Evolutionary conservation across 2,329 filamentous ascomycete species (phyloP), one percentile per base, ranked within the genome.

Genomic region (Sphaerulina vaccinii): DNA sequence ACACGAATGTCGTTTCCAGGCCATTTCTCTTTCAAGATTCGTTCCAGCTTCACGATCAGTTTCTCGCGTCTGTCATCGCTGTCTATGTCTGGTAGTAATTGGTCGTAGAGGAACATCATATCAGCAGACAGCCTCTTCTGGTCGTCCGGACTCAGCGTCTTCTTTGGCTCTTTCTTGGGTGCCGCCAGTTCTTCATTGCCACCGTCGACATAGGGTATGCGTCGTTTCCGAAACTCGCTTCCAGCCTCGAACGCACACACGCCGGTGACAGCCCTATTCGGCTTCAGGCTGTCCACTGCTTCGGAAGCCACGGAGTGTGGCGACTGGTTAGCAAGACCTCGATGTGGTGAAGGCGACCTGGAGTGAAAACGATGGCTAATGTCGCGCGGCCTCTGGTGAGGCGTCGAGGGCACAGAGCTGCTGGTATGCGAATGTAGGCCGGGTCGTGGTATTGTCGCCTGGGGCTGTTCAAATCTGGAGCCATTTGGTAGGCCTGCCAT

Each of bases 261-360:
- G 79, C 54, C 80, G 76, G 63, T 60, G 19, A 50, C 43, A 33
- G 46, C 33, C 22, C 46, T 41, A 29, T 35, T 54, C 23, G 51
- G 43, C 21, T 44, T 47, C 27, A 50, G 51, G 36, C 37, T 23
- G 58, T 87, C 84, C 65, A 89, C 91, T 19, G 89, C 88, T 71
- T 96, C 92, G 40, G 90, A 95, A 64, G 92, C 91, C 15, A 88
- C 88, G 3, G 92, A 96, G 54, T 88, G 85, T 33, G 92, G 93
- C 11, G 92, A 96, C 62, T 91, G 88, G 70, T 85, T 89, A 59
- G 83, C 84, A 42, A 83, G 78, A 46, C 85, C 75, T 49, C 76
- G 83, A 62, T 82, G 87, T 32, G 92, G 91, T 13, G 91, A 96
- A 8, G 90, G 91, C 24, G 84, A 85, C 65, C 82, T 82, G 41